These are phyloP conservation scores for Blepharisma stoltei DNA, from an alignment of 73 alveolate species.

Conservation along the genomic window DNA sequence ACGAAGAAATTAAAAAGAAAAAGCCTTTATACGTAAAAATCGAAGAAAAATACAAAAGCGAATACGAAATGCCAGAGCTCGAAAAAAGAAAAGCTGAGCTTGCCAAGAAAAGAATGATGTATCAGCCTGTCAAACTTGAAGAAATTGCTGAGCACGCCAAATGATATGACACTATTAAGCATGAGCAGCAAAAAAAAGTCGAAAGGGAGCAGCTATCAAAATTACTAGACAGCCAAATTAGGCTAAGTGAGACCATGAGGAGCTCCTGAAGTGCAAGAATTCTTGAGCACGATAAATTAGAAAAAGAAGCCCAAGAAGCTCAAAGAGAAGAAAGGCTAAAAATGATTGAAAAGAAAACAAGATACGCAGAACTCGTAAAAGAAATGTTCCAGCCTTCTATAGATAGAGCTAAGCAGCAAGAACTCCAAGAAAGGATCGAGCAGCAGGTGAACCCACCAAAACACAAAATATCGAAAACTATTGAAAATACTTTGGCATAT, in stretches of 20 bases:
- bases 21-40: constrained; percentile 20
- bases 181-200: constrained; percentile 29
- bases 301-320: constrained; percentile 9
- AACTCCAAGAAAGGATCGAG: constrained; percentile 27
- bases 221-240: neutral
- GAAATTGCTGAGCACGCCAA: constrained; percentile 37
- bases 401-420: constrained; percentile 22
- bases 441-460: constrained; percentile 13
- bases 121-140: constrained; percentile 13
- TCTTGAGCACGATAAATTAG: constrained; percentile 12
- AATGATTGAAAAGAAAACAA: constrained; percentile 27
- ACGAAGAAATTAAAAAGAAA: neutral
- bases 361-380: constrained; percentile 36
- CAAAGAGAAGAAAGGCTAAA: constrained; percentile 33
- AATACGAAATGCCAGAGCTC: neutral
- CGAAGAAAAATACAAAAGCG: constrained; percentile 24
- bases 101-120: neutral
- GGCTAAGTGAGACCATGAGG: neutral
- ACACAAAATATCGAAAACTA: neutral
- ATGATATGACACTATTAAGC: constrained; percentile 31
- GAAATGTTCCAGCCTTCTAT: constrained; percentile 34
- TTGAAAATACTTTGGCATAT: neutral
- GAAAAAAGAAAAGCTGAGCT: constrained; percentile 5
- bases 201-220: constrained; percentile 15
- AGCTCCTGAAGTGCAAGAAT: neutral